Percentiles rank a stretch among this genome's conserved stretches.
Conservation (phyloP, 352 stramenopile species). For the Phytophthora citricola region DNA sequence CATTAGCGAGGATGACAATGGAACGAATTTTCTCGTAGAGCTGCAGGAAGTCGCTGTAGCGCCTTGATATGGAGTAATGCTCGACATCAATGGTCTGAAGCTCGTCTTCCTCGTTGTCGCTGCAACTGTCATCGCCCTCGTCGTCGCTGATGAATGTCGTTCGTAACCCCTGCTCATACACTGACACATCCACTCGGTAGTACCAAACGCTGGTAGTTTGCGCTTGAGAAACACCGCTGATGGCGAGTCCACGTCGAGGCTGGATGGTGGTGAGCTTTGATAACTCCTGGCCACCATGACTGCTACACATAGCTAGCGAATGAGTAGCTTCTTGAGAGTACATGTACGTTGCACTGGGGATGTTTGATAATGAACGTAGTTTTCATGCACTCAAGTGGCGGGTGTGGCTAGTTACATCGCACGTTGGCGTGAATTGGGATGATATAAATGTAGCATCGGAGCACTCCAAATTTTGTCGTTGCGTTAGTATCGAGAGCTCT, state of each 20-base stretch:
- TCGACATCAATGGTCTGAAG: neutral
- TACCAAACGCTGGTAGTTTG: neutral
- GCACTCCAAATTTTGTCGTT: neutral
- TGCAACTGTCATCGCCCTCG: neutral
- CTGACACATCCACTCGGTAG: constrained; percentile 2
- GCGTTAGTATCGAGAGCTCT: neutral
- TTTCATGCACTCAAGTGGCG: neutral
- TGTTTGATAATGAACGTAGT: constrained; percentile 3
- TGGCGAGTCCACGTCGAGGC: neutral
- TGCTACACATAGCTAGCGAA: neutral
- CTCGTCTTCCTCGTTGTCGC: neutral
- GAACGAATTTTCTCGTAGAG: constrained; percentile 6
- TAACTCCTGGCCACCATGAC: neutral
- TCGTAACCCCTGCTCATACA: neutral
- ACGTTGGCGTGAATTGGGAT: neutral
- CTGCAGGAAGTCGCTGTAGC: constrained; percentile 1
- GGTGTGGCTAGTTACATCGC: neutral
- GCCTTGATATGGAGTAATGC: neutral
- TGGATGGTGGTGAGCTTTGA: neutral
- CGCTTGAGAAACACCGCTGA: constrained; percentile 1
- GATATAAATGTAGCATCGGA: too few relatives aligned
- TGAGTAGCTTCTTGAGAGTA: neutral
- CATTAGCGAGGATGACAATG: neutral
- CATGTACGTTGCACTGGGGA: neutral
- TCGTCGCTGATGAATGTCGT: constrained; percentile 2